Conservation (phyloP, 2,329 filamentous ascomycete genomes). For the Hypoxylon sp. region DNA sequence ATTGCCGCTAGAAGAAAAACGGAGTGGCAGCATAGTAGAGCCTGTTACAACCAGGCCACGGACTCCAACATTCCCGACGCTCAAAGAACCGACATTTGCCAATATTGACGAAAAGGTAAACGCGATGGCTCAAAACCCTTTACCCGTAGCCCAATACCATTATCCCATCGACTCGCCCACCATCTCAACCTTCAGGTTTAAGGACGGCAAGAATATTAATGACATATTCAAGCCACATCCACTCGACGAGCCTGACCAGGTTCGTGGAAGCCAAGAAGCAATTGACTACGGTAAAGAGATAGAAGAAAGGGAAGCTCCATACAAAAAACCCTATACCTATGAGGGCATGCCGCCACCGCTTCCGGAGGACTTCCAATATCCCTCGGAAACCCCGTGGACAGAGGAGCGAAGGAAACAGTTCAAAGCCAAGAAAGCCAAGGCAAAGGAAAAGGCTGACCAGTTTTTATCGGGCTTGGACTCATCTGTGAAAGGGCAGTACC, state of each 20-base stretch:
- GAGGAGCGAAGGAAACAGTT: too few relatives aligned
- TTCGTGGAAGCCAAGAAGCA: slow-evolving; percentile 12
- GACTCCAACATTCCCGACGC: too few relatives aligned
- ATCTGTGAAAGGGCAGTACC: too few relatives aligned
- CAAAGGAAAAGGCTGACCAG: too few relatives aligned
- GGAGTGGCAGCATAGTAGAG: too few relatives aligned
- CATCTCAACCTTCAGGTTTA: slow-evolving; percentile 18
- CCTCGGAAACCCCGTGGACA: too few relatives aligned
- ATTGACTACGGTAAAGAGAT: background rate
- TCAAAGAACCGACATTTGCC: too few relatives aligned
- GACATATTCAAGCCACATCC: slow-evolving; percentile 9
- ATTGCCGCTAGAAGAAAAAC: slow-evolving; percentile 11
- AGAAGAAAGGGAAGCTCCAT: background rate
- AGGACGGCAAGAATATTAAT: background rate
- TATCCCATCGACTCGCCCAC: slow-evolving; percentile 20
- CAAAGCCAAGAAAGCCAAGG: background rate
- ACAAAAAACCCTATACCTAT: slow-evolving; percentile 7
- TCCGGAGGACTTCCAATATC: background rate
- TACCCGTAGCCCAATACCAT: slow-evolving; percentile 13
- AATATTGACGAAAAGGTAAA: too few relatives aligned
- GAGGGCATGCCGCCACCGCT: background rate
- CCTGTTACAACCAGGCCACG: too few relatives aligned
- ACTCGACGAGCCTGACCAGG: background rate
- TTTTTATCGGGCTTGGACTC: too few relatives aligned
- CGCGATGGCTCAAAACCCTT: background rate